phyloP scores from a whole-genome alignment of 1,284 basidiomycete species.

The Microbotryum scabiosae region DNA sequence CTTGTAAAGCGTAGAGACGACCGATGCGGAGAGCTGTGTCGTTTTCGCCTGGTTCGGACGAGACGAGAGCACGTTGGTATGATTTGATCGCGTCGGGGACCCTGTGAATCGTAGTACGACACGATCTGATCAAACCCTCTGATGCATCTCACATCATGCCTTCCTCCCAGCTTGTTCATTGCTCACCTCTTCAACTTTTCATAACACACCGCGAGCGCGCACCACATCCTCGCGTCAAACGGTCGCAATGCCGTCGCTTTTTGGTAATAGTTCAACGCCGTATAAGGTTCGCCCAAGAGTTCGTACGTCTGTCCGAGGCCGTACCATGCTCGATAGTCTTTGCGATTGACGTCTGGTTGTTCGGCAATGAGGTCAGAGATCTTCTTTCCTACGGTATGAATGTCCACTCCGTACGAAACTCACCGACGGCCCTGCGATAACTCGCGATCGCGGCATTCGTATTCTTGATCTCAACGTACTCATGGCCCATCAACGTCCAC shows the following conservation, averaged over 20 bases:
- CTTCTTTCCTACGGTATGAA: too few relatives aligned
- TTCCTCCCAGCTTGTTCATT: too few relatives aligned
- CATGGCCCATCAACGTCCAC: slow-evolving; percentile 99
- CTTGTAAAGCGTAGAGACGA: slow-evolving; percentile 59
- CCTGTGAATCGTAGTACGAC: slow-evolving; percentile 43
- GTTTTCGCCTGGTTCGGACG: slow-evolving; percentile 71
- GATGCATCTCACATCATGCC: too few relatives aligned
- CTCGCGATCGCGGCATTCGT: slow-evolving; percentile 97
- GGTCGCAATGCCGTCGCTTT: slow-evolving; percentile 86
- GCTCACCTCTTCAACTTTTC: slow-evolving; percentile 73
- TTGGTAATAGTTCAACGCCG: slow-evolving; percentile 94
- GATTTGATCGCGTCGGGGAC: slow-evolving; percentile 78
- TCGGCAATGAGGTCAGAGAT: slow-evolving; percentile 2
- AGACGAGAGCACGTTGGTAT: slow-evolving; percentile 75
- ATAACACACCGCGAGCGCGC: slow-evolving; percentile 87
- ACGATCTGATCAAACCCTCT: background rate
- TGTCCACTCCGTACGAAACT: too few relatives aligned
- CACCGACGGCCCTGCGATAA: slow-evolving; percentile 88
- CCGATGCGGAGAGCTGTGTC: slow-evolving; percentile 69
- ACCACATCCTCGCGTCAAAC: slow-evolving; percentile 94
- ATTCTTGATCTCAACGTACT: slow-evolving; percentile 98
- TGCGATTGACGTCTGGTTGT: slow-evolving; percentile 72
- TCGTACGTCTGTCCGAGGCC: slow-evolving; percentile 97
- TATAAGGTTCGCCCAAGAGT: slow-evolving; percentile 89
- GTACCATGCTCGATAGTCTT: slow-evolving; percentile 97